Base-by-base conservation (phyloP, 768 basidiomycete species). In the Leccinum truebloodii region DNA sequence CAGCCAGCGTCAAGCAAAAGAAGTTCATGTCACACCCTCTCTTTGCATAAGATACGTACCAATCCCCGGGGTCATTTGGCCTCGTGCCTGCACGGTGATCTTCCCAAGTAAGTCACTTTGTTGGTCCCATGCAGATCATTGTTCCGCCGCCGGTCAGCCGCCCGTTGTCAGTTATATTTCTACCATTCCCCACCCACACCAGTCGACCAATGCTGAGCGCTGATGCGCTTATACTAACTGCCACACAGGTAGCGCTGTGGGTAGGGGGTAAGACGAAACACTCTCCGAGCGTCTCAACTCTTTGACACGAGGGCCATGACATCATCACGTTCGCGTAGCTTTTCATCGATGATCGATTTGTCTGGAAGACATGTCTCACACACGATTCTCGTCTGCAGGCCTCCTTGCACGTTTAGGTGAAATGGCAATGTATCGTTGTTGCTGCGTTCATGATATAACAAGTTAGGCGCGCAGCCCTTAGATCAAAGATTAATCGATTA, bases 381-480 rank as follows among this genome's bases (percentile, higher is more conserved):
- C 35, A n/a, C 4, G 26, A 18, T 48, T 52, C 28, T 6, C 26
- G 5, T 12, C 41, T 32, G 14, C 26, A 24, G 28, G n/a, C 14
- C 30, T 24, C 32, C 30, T 46, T 18, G 24, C 24, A 32, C 37
- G 53, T 26, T 22, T 14, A 37, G 28, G 54, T 55, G 55, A 20
- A 44, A 44, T 18, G 39, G n/a, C n/a, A 41, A n/a, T 4, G n/a
- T 20, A 44, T 2, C n/a, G n/a, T 44, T 44, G 4, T n/a, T 20
- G 41, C 12, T 34, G 34, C 63, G 32, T 50, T 56, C 52, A 44
- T 49, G n/a, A 12, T 44, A 57, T 65, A 58, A 61, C 35, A 41
- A 51, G 37, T 59, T 52, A 28, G 52, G 48, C 52, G 14, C 18
- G 12, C 22, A 35, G 14, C 30, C 9, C 22, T 22, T 14, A 34